phyloP scores from a whole-genome alignment of 768 basidiomycete genomes.

The Leccinum truebloodii region DNA sequence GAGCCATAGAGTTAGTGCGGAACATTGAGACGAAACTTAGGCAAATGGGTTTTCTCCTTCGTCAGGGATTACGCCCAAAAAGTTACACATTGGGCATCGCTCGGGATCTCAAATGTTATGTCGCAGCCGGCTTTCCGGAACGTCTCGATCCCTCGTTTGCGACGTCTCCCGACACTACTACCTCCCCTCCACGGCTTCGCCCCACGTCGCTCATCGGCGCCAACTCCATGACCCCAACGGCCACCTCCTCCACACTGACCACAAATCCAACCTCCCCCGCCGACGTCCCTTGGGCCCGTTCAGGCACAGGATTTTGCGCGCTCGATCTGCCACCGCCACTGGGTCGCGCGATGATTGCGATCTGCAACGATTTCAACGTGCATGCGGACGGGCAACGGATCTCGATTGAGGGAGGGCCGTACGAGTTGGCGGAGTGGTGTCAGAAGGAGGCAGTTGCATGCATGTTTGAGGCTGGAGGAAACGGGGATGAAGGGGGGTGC shows the following conservation, averaged over 20 bases:
- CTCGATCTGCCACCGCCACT: slow-evolving; percentile 64
- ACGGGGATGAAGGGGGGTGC: not conserved
- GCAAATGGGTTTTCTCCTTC: no score
- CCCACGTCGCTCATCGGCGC: slow-evolving; percentile 44
- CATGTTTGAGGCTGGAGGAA: slow-evolving; percentile 60
- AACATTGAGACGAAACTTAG: no score
- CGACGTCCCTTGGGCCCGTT: slow-evolving; percentile 80
- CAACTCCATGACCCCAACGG: slow-evolving; percentile 41
- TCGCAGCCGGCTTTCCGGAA: no score
- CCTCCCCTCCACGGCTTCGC: not conserved
- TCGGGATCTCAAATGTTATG: no score
- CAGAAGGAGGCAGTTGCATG: slow-evolving; percentile 57
- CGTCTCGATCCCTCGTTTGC: no score
- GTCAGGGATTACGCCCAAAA: no score
- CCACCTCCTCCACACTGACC: slow-evolving; percentile 32
- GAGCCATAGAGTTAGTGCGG: no score
- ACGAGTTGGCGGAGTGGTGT: slow-evolving; percentile 75
- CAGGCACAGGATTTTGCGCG: slow-evolving; percentile 71
- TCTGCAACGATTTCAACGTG: slow-evolving; percentile 88
- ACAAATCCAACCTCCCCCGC: slow-evolving; percentile 78
- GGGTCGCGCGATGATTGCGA: slow-evolving; percentile 62
- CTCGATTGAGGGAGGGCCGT: slow-evolving; percentile 60
- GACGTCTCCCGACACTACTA: slow-evolving; percentile 17
- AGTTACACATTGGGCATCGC: no score
- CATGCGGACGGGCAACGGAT: slow-evolving; percentile 43